Base-by-base conservation (phyloP, 768 basidiomycete species). In the Clavaria fumosa region DNA sequence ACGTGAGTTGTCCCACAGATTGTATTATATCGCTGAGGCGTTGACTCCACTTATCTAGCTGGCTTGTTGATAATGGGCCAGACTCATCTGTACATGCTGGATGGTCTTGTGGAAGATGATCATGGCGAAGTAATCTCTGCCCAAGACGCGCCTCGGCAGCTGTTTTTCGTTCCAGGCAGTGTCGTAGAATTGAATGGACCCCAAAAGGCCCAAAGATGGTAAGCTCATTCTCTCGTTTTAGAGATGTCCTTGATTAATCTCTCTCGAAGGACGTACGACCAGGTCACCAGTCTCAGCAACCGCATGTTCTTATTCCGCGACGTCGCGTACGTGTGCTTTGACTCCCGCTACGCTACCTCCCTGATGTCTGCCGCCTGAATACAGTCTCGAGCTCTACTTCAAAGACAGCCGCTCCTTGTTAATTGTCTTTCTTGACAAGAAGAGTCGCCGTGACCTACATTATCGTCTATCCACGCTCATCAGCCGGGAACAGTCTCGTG, bases 281-380 rank as follows among this genome's bases (percentile, higher is more conserved):
- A 90, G 51, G 66, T 96, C 24, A 67, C 74, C 15, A 74, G 72
- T 11, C 82, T 71, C 49, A 79, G 83, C 39, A 78, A 84, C 54
- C 75, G 84, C 39, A 75, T 75, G 1, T 93, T 86, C 59, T 58
- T 95, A 14, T 93, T 96, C 57, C 73, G 86, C 17, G 88, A 93
- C 50, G 85, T 93, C 10, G 89, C 76, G 83, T 88, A 50, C 61
- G 83, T 61, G 31, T 19, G 11, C 20, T 34, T 9, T n/a, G 28
- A 23, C 23, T n/a, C 5, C 10, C 10, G 22, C 14, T 31, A 5
- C 7, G 30, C n/a, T 6, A 27, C 7, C 4, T 14, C 11, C 19
- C 22, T 36, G 10, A 22, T n/a, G 15, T 32, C 32, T 17, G 26
- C 37, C 22, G 38, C 20, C 19, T 28, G 28, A 11, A 23, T 24